phyloP scores from a whole-genome alignment of 805 yeast species.

The Zygotorulaspora florentina region DNA sequence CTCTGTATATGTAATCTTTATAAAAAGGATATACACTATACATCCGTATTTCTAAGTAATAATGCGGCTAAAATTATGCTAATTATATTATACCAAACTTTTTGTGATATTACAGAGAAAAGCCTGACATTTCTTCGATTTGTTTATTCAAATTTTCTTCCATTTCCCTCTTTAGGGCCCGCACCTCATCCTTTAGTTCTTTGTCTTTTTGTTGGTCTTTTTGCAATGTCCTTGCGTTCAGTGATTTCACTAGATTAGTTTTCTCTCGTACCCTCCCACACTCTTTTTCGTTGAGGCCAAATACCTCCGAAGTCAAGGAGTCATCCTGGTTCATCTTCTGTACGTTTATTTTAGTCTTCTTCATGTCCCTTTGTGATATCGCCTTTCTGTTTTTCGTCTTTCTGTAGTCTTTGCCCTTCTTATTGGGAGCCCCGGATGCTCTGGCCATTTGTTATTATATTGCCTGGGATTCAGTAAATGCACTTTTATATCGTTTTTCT shows the following conservation, averaged over 20 bases:
- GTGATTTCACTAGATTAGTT: conserved; percentile 2
- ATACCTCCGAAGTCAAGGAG: conserved; percentile 6
- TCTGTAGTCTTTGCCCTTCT: conserved; percentile 5
- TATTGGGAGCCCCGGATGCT: not conserved
- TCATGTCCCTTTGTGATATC: conserved; percentile 24
- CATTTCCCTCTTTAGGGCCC: conserved; percentile 25
- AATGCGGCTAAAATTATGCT: not conserved
- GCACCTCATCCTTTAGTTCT: conserved; percentile 17
- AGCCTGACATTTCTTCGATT: conserved; percentile 34
- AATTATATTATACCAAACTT: not conserved
- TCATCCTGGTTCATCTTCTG: conserved; percentile 25
- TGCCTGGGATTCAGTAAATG: no score
- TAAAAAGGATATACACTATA: not conserved
- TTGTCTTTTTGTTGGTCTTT: conserved; percentile 31
- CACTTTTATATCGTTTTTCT: no score
- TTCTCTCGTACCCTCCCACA: not conserved
- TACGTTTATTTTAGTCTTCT: conserved; percentile 24
- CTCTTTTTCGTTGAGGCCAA: not conserved
- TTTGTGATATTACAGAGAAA: conserved; percentile 21
- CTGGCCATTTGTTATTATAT: not conserved
- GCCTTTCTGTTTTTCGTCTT: conserved; percentile 10
- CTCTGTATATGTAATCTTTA: conserved; percentile 14
- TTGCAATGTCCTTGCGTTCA: conserved; percentile 21
- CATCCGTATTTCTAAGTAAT: no score
- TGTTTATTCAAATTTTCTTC: conserved; percentile 31